phyloP scores from a whole-genome alignment of 768 basidiomycete species.

The Lentinula edodes region DNA sequence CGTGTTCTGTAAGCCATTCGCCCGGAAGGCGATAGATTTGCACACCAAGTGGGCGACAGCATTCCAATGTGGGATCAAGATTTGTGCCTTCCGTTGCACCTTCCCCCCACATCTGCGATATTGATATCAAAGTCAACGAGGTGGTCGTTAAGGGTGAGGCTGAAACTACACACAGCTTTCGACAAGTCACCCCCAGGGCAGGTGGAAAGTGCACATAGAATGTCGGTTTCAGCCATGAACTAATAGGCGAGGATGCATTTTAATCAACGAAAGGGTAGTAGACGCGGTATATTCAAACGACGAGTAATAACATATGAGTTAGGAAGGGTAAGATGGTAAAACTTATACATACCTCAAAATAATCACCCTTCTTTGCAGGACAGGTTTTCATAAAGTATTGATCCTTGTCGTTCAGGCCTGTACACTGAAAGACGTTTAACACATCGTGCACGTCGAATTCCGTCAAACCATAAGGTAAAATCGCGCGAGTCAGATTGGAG shows the following conservation, averaged over 20 bases:
- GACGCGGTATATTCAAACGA: too few species aligned
- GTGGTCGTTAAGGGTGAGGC: neutral
- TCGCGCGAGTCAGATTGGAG: constrained; percentile 17
- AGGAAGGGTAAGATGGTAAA: neutral
- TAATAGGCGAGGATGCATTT: neutral
- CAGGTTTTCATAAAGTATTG: constrained; percentile 19
- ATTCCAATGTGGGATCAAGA: constrained; percentile 9
- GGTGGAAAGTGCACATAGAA: constrained; percentile 12
- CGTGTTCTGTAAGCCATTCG: constrained; percentile 1
- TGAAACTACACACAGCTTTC: constrained; percentile 6
- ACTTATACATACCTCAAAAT: constrained; percentile 9
- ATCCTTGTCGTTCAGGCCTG: constrained; percentile 16
- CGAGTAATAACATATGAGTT: too few species aligned
- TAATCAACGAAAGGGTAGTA: too few species aligned
- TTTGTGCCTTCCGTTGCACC: neutral
- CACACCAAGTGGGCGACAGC: constrained; percentile 14
- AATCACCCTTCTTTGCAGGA: constrained; percentile 15
- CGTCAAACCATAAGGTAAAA: constrained; percentile 15
- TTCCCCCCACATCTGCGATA: constrained; percentile 11
- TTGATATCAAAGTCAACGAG: neutral
- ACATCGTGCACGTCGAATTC: constrained; percentile 19
- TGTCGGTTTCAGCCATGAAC: constrained; percentile 14
- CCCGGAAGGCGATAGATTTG: constrained; percentile 10
- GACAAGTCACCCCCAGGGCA: constrained; percentile 15
- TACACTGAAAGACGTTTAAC: constrained; percentile 18